These are phyloP conservation scores for Paradendryphiella salina DNA, from an alignment of 2,329 filamentous ascomycete genomes.

Conservation along the genomic window DNA sequence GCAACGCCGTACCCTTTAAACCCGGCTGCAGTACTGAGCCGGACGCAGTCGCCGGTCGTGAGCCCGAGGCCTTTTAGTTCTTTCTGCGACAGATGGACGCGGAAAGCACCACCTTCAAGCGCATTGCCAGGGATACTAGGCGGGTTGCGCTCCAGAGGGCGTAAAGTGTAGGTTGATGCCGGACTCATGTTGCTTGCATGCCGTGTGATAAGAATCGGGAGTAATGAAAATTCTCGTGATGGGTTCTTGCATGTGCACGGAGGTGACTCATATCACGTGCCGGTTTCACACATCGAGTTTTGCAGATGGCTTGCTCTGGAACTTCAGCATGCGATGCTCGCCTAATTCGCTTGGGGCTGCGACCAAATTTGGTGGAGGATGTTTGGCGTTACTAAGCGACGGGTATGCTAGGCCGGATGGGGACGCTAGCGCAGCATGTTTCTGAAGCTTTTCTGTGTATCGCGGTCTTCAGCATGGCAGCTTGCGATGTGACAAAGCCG, in stretches of 20 bases:
- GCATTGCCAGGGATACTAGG: conserved; percentile 51
- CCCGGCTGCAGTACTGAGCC: conserved; percentile 52
- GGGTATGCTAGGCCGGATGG: conserved; percentile 12
- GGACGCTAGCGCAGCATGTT: conserved; percentile 13
- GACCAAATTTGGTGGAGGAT: conserved; percentile 14
- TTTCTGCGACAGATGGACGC: conserved; percentile 60
- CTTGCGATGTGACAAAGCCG: conserved; percentile 41
- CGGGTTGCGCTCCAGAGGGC: conserved; percentile 56
- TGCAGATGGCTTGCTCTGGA: neutral
- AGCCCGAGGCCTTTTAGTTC: conserved; percentile 60
- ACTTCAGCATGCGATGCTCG: neutral
- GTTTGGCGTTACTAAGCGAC: conserved; percentile 27
- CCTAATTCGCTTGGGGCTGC: conserved; percentile 3
- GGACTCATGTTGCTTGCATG: conserved; percentile 23
- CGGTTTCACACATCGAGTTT: neutral
- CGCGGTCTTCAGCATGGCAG: conserved; percentile 11
- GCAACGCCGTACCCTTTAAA: conserved; percentile 61
- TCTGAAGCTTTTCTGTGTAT: conserved; percentile 25
- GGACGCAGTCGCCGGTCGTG: conserved; percentile 62
- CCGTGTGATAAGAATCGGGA: neutral
- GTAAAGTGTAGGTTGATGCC: conserved; percentile 53
- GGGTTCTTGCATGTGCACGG: neutral
- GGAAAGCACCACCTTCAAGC: conserved; percentile 61
- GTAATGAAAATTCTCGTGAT: neutral
- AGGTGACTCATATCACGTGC: conserved; percentile 12